Evolutionary conservation across 2,329 filamentous ascomycete genomes (phyloP), one percentile per base, ranked within the genome.

Genomic region (Xylaria sp.): DNA sequence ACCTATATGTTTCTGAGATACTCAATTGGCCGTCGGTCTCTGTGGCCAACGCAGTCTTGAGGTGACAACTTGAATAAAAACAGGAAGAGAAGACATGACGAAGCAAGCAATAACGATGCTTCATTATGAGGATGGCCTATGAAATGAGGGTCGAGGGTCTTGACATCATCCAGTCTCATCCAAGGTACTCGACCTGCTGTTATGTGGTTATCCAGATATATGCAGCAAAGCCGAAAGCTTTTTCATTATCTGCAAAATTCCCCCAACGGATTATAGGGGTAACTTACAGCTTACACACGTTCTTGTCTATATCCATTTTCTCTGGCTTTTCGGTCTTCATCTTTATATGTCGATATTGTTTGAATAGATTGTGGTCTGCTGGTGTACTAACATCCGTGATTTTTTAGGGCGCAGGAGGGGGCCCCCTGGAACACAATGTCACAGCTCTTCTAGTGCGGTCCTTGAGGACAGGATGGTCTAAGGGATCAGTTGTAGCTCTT

Each of bases 381-480:
- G 35, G 30, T n/a, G 35, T 55, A 50, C 63, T 65, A 52, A 63
- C 55, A 5, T 44, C 10, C 16, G 11, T 13, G 13, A 34, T 18
- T 13, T 34, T 18, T 34, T 44, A 96, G 92, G 94, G 94, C 65
- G 86, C 91, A 51, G 91, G 91, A 54, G 94, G 94, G 60, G 94
- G 94, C 55, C 94, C 94, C 37, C 83, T 85, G 69, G 94, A 99
- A 80, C 87, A 91, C 73, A 94, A 92, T 72, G 89, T 91, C 23
- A 97, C 93, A 0, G 91, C 92, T 2, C 86, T 97, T 59, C 83
- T 99, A 18, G 90, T 97, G 52, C 88, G 93, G 52, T 93, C 93
- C 3, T 81, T 88, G 8, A 83, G 87, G 35, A 84, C 88, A 55
- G 83, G 86, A 63, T 99, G 94, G 94, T 79, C 82, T 53, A 89